Percentiles rank a stretch among this genome's conserved stretches.
These are phyloP conservation scores for Fusarium xyrophilum DNA, from an alignment of 2,329 filamentous ascomycete genomes.

Conservation along the genomic window DNA sequence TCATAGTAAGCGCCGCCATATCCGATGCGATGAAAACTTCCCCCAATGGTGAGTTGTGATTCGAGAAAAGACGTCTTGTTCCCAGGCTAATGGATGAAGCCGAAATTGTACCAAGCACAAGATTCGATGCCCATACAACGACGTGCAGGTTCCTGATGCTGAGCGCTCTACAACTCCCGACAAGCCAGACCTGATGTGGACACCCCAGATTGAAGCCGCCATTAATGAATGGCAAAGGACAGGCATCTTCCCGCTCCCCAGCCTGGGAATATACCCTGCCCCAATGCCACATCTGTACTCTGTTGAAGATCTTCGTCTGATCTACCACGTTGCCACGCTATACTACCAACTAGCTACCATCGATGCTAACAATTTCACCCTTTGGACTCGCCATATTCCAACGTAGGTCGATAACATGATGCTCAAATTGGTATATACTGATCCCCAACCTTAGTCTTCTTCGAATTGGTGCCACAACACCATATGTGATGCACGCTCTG, in stretches of 20 bases:
- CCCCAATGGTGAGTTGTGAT: slow-evolving; percentile 81
- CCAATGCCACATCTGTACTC: slow-evolving; percentile 76
- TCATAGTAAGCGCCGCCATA: slow-evolving; percentile 84
- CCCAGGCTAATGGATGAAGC: slow-evolving; percentile 55
- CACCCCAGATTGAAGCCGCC: slow-evolving; percentile 80
- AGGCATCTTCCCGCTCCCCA: slow-evolving; percentile 84
- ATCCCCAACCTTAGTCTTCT: slow-evolving; percentile 53
- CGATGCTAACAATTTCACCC: slow-evolving; percentile 81
- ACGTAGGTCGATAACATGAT: slow-evolving; percentile 66
- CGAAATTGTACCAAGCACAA: slow-evolving; percentile 99
- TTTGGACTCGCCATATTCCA: slow-evolving; percentile 93
- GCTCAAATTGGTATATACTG: slow-evolving; percentile 13
- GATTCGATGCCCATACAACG: slow-evolving; percentile 97
- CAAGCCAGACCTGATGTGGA: slow-evolving; percentile 80
- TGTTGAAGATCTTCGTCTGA: slow-evolving; percentile 81
- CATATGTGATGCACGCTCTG: slow-evolving; percentile 93
- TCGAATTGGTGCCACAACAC: slow-evolving; percentile 78
- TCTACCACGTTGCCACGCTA: slow-evolving; percentile 88
- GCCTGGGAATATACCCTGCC: slow-evolving; percentile 77
- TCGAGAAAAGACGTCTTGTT: neutral
- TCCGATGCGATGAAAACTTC: slow-evolving; percentile 96
- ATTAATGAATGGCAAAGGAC: slow-evolving; percentile 85
- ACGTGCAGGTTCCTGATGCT: slow-evolving; percentile 71
- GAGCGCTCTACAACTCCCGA: slow-evolving; percentile 67
- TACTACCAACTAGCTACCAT: slow-evolving; percentile 81